Evolutionary conservation across 257 asterid genomes (phyloP), one percentile per base, ranked within the genome.

Genomic region (Plantago major): DNA sequence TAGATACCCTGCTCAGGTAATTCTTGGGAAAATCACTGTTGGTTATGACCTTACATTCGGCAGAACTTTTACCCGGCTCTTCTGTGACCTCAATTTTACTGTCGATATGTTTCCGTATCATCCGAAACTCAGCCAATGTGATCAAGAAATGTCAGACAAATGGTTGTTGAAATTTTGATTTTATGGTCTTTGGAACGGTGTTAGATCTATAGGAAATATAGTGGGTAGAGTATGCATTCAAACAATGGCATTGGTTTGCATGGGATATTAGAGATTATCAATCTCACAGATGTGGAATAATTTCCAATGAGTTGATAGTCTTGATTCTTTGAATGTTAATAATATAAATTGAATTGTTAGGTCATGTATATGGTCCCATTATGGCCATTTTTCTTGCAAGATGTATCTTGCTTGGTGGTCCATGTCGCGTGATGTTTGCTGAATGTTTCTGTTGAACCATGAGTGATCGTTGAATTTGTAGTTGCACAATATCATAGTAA

Each of bases 1-100:
- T 19, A 60, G n/a, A 22, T 60, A 44, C 33, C 50, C 65, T 5
- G 65, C 65, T 11, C 65, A 60, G 65, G 65, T 60, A 60, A 60
- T n/a, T 9, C 50, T 60, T 33, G 14, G 13, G 7, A 22, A 46
- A 10, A 46, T n/a, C 49, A 46, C 13, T 46, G 40, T 33, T 33
- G 40, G 40, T 33, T 33, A 33, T 33, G 40, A 4, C 40, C 40
- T 33, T 33, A 33, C 40, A 33, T 33, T 33, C 0, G 6, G 40
- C 40, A 33, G 40, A 33, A 33, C 40, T 5, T n/a, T 33, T 33
- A 4, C 3, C 8, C 6, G 40, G 40, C 40, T 33, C 6, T 33
- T 7, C 3, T 33, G 6, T 33, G 6, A 33, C 40, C 5, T 33
- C 40, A 4, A 4, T 5, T 33, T 1, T 33, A 33, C 40, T 33